These are phyloP conservation scores for Stentor roeselii DNA, from an alignment of 73 alveolate genomes.

Conservation along the genomic window DNA sequence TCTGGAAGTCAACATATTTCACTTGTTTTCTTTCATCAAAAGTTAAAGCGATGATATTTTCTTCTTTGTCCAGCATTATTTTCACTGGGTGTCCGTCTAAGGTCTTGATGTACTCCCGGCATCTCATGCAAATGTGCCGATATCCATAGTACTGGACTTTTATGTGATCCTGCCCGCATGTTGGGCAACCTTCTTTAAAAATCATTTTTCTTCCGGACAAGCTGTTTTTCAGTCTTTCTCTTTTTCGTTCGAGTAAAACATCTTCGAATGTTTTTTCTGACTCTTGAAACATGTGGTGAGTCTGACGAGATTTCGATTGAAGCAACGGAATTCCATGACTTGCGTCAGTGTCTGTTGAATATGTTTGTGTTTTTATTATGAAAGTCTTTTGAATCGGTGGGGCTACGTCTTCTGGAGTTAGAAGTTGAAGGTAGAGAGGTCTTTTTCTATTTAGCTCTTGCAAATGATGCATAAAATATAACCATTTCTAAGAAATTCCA, in stretches of 20 bases:
- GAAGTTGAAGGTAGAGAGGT: conserved; percentile 11
- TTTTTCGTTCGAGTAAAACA: not conserved
- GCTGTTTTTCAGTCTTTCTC: not conserved
- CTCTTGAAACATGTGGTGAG: not conserved
- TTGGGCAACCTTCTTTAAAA: conserved; percentile 19
- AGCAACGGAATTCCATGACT: not conserved
- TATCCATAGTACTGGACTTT: not conserved
- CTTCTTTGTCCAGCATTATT: conserved; percentile 14
- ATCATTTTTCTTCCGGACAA: not conserved
- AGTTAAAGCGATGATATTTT: not conserved
- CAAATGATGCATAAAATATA: conserved; percentile 25
- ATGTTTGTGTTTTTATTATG: not conserved
- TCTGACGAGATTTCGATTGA: not conserved
- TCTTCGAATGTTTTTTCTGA: conserved; percentile 8
- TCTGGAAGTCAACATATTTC: not conserved
- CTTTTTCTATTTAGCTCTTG: conserved; percentile 15
- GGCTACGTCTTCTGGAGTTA: conserved; percentile 23
- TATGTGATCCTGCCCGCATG: conserved; percentile 20
- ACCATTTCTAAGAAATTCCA: too few relatives aligned
- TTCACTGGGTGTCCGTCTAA: conserved; percentile 17
- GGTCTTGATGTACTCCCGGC: conserved; percentile 17
- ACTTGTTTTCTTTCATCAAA: conserved; percentile 23
- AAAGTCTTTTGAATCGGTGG: conserved; percentile 10
- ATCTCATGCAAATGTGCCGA: conserved; percentile 9
- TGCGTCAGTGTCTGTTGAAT: not conserved